phyloP scores from a whole-genome alignment of 192 early-diverging fungal species.

The Chytriomyces sp. region DNA sequence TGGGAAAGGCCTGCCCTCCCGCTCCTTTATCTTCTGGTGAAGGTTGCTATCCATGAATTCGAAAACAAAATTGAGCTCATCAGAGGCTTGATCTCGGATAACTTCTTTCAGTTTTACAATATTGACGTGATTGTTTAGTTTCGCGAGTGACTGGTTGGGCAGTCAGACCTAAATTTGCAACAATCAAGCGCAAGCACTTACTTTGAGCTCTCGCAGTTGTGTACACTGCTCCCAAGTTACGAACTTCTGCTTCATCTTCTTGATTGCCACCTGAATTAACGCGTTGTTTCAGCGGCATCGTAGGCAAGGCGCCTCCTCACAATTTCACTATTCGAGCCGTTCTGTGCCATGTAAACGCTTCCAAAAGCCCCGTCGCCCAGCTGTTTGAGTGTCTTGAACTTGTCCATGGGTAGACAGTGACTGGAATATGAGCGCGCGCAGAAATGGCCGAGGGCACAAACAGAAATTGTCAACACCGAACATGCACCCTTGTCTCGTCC shows the following conservation, averaged over 20 bases:
- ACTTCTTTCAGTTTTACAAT: slow-evolving; percentile 85
- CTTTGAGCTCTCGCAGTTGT: slow-evolving; percentile 77
- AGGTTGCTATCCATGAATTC: slow-evolving; percentile 97
- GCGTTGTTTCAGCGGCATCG: not conserved
- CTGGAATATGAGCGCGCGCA: too few species aligned
- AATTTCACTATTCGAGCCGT: slow-evolving; percentile 63
- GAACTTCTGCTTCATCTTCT: slow-evolving; percentile 87
- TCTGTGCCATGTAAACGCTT: slow-evolving; percentile 67
- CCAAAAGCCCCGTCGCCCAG: slow-evolving; percentile 86
- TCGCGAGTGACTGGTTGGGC: slow-evolving; percentile 60
- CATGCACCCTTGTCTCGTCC: too few species aligned
- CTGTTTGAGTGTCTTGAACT: slow-evolving; percentile 68
- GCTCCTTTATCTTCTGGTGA: slow-evolving; percentile 82
- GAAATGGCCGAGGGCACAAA: too few species aligned
- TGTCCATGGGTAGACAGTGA: too few species aligned
- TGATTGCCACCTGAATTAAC: slow-evolving; percentile 74
- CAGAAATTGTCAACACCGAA: too few species aligned
- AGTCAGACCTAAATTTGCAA: not conserved
- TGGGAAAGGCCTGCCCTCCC: slow-evolving; percentile 65
- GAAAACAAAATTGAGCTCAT: slow-evolving; percentile 92
- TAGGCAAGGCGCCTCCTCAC: slow-evolving; percentile 44
- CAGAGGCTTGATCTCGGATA: slow-evolving; percentile 68
- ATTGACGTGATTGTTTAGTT: slow-evolving; percentile 77
- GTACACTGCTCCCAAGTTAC: slow-evolving; percentile 68
- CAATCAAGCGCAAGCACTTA: slow-evolving; percentile 13